Evolutionary conservation across 1,284 basidiomycete species (phyloP), one percentile per base, ranked within the genome.

Genomic region (Ganoderma resinaceum): DNA sequence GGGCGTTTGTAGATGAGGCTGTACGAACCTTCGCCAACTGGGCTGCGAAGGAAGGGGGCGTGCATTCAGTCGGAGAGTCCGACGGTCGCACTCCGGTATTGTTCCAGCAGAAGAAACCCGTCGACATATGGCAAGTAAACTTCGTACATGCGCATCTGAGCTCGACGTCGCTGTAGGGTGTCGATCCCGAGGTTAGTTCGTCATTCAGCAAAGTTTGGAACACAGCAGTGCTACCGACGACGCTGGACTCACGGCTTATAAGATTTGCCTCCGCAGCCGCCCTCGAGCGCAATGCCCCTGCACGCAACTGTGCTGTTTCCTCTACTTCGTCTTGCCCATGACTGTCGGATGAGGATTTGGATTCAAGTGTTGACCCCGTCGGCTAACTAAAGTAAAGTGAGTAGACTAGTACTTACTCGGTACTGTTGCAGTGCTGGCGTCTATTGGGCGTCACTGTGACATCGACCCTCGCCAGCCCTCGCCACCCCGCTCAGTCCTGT

Each of bases 61-160:
- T 6, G 57, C 53, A 66, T 71, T 61, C 31, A 66, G 63, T 67
- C 55, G n/a, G n/a, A n/a, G n/a, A n/a, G 65, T 69, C 71, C 71
- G 71, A 72, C 38, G 53, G 66, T 69, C 69, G 71, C 69, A 69
- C 71, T 70, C 71, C 71, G 71, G 71, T 40, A 35, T 69, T 70
- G 57, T 69, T 70, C 71, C 71, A 70, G 42, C 12, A 29, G 65
- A 61, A 42, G 3, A 31, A 33, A 33, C 58, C 46, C 26, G 42
- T 58, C 63, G 33, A 33, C 42, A 33, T 59, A 57, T 61, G 49
- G 38, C 38, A 29, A 31, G 31, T n/a, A 31, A 18, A 18, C 26
- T 35, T 31, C 14, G 43, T 61, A 33, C 29, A 33, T 42, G 38
- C 37, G 29, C 53, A 38, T 55, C 61, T 8, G 35, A 33, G 20